These are phyloP conservation scores for Gnetum montanum DNA, from an alignment of 75 land plant genomes.

Conservation along the genomic window DNA sequence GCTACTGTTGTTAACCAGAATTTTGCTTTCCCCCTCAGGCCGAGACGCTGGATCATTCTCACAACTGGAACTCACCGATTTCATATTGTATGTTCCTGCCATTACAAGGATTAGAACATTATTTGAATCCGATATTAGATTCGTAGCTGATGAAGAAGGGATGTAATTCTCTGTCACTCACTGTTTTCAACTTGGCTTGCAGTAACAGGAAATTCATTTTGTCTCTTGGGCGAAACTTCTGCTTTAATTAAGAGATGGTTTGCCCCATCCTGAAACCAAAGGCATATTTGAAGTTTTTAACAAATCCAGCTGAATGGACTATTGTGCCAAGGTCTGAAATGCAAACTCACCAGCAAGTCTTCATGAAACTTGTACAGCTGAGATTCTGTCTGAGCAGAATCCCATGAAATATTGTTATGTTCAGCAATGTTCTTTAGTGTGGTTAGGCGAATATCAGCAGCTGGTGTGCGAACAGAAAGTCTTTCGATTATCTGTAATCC, in stretches of 20 bases:
- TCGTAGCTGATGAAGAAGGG: constrained; percentile 2
- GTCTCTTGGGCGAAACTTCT: constrained; percentile 1
- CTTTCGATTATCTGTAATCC: constrained; percentile 63
- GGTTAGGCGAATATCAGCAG: constrained; percentile 38
- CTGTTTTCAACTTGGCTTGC: not conserved
- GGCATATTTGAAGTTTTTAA: not conserved
- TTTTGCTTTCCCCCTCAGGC: too few species aligned
- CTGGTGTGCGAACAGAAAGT: constrained; percentile 63
- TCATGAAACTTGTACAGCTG: constrained; percentile 56
- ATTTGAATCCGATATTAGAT: too few species aligned
- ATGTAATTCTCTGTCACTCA: not conserved
- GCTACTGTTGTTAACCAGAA: constrained; percentile 3
- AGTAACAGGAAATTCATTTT: not conserved
- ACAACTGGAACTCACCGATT: not conserved
- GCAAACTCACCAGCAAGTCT: constrained; percentile 61
- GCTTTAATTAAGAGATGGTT: not conserved
- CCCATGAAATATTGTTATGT: constrained; percentile 57
- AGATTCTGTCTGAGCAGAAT: constrained; percentile 51
- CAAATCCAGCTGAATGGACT: not conserved
- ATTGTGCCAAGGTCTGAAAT: not conserved
- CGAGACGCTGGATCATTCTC: not conserved
- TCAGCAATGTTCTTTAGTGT: constrained; percentile 48
- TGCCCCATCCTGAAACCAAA: not conserved
- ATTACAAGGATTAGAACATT: not conserved
- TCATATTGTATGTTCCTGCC: not conserved